phyloP scores from a whole-genome alignment of 164 flowering plant genomes.

The Nelumbo lutea region DNA sequence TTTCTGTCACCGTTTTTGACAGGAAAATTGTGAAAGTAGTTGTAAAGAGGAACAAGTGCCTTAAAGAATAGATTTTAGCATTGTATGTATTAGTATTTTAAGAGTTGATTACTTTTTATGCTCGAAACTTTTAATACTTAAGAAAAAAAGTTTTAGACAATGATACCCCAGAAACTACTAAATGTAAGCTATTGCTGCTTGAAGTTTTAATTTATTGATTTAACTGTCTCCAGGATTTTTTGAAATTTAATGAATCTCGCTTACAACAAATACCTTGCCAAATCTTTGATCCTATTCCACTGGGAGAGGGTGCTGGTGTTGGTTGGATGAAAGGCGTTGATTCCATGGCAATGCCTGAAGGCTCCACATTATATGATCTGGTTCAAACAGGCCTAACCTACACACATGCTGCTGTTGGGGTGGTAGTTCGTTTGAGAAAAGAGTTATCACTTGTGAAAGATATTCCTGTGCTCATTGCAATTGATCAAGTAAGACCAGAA shows the following conservation, averaged over 20 bases:
- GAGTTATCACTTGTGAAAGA: conserved; percentile 83
- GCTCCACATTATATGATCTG: conserved; percentile 67
- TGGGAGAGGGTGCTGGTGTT: conserved; percentile 98
- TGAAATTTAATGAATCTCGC: conserved; percentile 58
- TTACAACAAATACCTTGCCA: conserved; percentile 64
- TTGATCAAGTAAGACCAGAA: conserved; percentile 61
- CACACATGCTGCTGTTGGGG: conserved; percentile 92
- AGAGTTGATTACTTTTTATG: neutral
- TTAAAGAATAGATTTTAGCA: neutral
- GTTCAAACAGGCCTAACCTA: conserved; percentile 65
- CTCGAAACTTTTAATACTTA: neutral
- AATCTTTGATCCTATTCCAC: conserved; percentile 70
- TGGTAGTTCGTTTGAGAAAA: conserved; percentile 76
- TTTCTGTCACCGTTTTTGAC: neutral
- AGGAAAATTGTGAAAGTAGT: neutral
- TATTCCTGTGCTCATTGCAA: conserved; percentile 82
- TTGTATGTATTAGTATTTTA: neutral
- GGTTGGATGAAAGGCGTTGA: conserved; percentile 81
- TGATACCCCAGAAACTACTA: neutral
- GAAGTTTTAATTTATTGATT: neutral
- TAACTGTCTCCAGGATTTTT: conserved; percentile 60
- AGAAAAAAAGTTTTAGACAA: neutral
- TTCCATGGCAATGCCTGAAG: conserved; percentile 78
- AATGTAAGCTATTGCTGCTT: neutral
- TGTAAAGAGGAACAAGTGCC: neutral